phyloP scores from a whole-genome alignment of 768 basidiomycete species.

The Macrolepiota fuliginosa region DNA sequence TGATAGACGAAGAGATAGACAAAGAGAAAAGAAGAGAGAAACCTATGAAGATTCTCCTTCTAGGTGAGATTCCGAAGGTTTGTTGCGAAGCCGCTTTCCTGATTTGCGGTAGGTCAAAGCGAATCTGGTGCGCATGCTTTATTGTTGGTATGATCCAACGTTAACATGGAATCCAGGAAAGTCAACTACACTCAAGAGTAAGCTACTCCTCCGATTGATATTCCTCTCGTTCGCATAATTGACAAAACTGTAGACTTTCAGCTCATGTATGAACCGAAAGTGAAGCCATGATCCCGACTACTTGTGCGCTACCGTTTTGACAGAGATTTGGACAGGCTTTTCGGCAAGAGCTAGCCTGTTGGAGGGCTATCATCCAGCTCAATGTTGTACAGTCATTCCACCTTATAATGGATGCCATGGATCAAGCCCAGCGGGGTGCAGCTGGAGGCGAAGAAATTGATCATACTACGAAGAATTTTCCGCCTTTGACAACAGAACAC shows the following conservation, averaged over 20 bases:
- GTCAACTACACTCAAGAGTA: conserved; percentile 8
- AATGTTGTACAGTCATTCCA: conserved; percentile 70
- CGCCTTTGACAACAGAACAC: conserved; percentile 40
- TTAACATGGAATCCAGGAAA: conserved; percentile 2
- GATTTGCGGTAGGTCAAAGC: conserved; percentile 55
- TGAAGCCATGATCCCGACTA: conserved; percentile 19
- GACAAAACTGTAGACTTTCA: conserved; percentile 47
- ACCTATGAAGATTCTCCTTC: conserved; percentile 56
- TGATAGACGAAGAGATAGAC: conserved; percentile 63
- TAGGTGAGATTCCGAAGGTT: conserved; percentile 39
- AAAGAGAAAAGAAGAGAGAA: conserved; percentile 45
- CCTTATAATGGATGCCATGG: conserved; percentile 57
- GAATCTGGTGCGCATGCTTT: conserved; percentile 62
- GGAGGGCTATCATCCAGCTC: conserved; percentile 68
- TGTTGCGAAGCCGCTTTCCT: not conserved
- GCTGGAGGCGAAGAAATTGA: conserved; percentile 19
- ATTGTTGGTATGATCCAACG: not conserved
- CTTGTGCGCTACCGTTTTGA: not conserved
- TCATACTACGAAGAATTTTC: conserved; percentile 23
- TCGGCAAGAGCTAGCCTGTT: conserved; percentile 56
- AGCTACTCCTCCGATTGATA: not conserved
- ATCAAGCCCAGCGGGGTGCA: conserved; percentile 26
- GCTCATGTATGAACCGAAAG: conserved; percentile 61
- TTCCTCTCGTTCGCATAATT: not conserved
- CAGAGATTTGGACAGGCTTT: conserved; percentile 39